Evolutionary conservation across 148 eudicot genomes (phyloP), one percentile per base, ranked within the genome.

Genomic region (Fallopia convolvulus): DNA sequence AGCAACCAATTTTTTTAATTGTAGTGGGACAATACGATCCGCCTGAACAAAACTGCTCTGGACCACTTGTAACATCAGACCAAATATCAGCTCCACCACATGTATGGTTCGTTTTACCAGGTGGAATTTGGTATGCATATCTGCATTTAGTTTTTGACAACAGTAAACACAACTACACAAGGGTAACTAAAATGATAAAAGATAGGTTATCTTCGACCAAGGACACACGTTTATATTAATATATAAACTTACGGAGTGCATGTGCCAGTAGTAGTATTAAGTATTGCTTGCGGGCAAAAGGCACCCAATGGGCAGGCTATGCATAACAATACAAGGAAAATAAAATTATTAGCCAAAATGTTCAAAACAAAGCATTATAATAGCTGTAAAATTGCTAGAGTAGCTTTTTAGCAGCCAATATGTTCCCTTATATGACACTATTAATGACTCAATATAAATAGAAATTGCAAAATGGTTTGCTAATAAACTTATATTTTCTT

Each of bases 11-110:
- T 84, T 84, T 84, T 75, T 86, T 44, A 23, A 80, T 83, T 49
- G 91, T 91, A 42, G 88, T 83, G 23, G 99, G 97, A 83, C 99
- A 95, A 75, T 85, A 93, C 76, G 91, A 88, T 23, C 99, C 98
- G 41, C 97, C 91, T 74, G 90, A 75, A 79, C 99, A 95, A 77
- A 95, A 95, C 42, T 84, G 32, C 75, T 95, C 91, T 12, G 78
- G 80, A 80, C 90, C 84, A 70, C 80, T 83, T 0, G 80, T 8
- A 53, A 90, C 87, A 80, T 89, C 90, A 20, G 93, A 90, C 99
- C 99, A 95, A 74, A 81, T 80, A 85, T 91, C 97, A 41, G 99
- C 99, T 83, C 90, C 93, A 58, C 97, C 99, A 79, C 99, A 95
- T 23, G 90, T 77, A 80, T 92, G 97, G 74, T 91, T 95, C 26